Evolutionary conservation across 1,139 yeast species (phyloP).

Genomic region (Hyphopichia pseudoburtonii): DNA sequence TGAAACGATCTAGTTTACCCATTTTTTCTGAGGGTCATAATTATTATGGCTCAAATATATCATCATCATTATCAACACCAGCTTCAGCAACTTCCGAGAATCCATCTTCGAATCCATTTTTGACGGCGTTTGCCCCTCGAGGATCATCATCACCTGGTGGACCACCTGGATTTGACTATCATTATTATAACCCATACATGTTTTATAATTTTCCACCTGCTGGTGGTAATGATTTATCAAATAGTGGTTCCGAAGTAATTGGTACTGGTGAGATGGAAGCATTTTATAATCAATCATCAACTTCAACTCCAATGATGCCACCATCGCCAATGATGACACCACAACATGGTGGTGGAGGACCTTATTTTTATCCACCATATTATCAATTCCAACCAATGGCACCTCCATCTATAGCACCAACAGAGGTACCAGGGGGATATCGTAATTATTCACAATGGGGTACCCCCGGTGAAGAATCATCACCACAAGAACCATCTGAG

Average conservation of each 20-base stretch:
- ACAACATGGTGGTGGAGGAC: background rate
- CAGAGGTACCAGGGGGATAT: too few relatives aligned
- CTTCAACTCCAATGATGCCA: too few relatives aligned
- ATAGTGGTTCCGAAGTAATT: background rate
- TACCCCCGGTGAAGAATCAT: too few relatives aligned
- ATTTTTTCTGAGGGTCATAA: conserved; percentile 5
- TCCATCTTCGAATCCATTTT: too few relatives aligned
- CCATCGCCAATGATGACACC: background rate
- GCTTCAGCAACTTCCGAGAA: conserved; percentile 6
- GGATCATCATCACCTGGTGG: conserved; percentile 10
- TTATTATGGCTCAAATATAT: conserved; percentile 2
- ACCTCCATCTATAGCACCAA: too few relatives aligned
- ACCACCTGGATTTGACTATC: too few relatives aligned
- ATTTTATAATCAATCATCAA: too few relatives aligned
- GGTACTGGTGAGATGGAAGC: too few relatives aligned
- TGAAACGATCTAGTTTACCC: conserved; percentile 13
- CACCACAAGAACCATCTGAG: too few relatives aligned
- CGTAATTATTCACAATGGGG: too few relatives aligned
- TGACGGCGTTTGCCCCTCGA: conserved; percentile 8
- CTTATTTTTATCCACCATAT: conserved; percentile 8
- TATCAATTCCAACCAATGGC: conserved; percentile 6
- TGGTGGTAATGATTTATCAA: background rate
- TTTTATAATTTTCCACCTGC: conserved; percentile 2
- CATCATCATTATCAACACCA: background rate
- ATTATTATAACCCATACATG: conserved; percentile 10